Evolutionary conservation across 805 yeast genomes (phyloP).

Genomic region (Wickerhamomyces silvicola): DNA sequence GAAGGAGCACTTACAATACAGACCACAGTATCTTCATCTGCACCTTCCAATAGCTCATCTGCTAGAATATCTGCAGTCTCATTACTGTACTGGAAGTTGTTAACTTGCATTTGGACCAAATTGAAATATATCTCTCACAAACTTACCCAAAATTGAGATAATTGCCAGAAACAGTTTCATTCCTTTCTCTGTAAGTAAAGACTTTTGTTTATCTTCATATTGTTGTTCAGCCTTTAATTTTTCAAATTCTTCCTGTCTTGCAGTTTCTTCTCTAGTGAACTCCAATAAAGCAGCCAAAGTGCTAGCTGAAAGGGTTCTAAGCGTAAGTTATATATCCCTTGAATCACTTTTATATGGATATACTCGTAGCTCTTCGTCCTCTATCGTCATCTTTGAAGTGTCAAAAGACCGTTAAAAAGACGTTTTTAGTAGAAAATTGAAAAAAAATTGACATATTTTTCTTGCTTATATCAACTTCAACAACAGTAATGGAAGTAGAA

Average conservation of each 20-base stretch:
- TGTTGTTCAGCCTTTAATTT: conserved; percentile 56
- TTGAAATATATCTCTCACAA: background rate
- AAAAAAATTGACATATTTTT: no score
- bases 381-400: no score
- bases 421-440: no score
- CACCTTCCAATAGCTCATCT: conserved; percentile 68
- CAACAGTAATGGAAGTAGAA: no score
- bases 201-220: conserved; percentile 21
- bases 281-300: conserved; percentile 51
- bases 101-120: background rate
- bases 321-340: background rate
- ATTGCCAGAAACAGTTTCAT: conserved; percentile 84
- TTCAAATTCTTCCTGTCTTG: conserved; percentile 54
- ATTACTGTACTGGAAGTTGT: conserved; percentile 43
- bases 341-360: no score
- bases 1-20: conserved; percentile 88
- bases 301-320: conserved; percentile 33
- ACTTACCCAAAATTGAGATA: conserved; percentile 76
- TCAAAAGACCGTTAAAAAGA: no score
- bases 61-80: conserved; percentile 65
- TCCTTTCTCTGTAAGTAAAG: conserved; percentile 29
- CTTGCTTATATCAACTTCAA: no score
- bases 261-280: conserved; percentile 54
- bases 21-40: conserved; percentile 62
- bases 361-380: conserved; percentile 17